These are phyloP conservation scores for Diaporthe citriasiana DNA, from an alignment of 2,329 filamentous ascomycete genomes.

Conservation along the genomic window DNA sequence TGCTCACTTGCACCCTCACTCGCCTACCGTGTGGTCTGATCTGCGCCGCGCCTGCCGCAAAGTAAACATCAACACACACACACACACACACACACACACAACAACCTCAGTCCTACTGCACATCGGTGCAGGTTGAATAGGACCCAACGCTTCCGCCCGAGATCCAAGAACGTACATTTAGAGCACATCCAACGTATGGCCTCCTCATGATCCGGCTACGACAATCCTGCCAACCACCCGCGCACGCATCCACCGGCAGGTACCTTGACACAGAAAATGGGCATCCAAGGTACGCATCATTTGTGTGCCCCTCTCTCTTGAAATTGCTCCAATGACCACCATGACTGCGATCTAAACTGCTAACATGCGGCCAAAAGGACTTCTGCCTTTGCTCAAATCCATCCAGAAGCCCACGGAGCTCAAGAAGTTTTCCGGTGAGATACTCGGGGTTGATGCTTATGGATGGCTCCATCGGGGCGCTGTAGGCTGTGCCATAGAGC, in stretches of 20 bases:
- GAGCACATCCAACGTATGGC: conserved; percentile 22
- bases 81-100: background rate
- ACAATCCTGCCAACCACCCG: background rate
- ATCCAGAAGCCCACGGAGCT: conserved; percentile 92
- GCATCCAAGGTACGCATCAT: conserved; percentile 48
- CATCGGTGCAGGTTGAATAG: background rate
- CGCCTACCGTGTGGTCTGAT: background rate
- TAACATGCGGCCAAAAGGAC: conserved; percentile 65
- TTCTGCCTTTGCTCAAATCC: conserved; percentile 93
- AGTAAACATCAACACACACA: conserved; percentile 16
- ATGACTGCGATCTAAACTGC: background rate
- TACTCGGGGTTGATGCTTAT: conserved; percentile 95
- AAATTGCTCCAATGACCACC: too few species aligned
- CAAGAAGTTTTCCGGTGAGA: conserved; percentile 89
- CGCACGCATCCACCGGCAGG: background rate
- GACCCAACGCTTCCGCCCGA: background rate
- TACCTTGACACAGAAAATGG: conserved; percentile 40
- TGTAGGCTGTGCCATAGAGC: conserved; percentile 89
- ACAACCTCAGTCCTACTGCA: background rate
- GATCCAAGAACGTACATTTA: background rate
- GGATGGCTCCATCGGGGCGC: conserved; percentile 98
- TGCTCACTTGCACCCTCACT: conserved; percentile 11
- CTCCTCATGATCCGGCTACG: conserved; percentile 2
- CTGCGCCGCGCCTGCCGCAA: conserved; percentile 11
- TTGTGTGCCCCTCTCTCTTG: background rate